These are phyloP conservation scores for Drechslerella dactyloides DNA, from an alignment of 2,329 filamentous ascomycete genomes.

Conservation along the genomic window DNA sequence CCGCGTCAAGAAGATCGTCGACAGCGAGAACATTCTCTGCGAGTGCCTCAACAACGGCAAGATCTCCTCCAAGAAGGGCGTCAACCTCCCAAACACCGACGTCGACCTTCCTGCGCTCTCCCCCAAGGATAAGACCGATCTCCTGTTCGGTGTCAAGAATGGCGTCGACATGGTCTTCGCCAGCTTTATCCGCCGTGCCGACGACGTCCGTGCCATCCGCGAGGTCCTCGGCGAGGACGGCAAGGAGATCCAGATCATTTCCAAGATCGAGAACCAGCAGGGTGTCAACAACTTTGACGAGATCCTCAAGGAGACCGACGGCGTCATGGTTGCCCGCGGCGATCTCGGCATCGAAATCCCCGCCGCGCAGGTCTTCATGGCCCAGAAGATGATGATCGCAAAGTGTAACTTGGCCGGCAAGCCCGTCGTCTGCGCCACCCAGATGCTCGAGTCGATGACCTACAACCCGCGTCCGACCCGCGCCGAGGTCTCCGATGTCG, in stretches of 20 bases:
- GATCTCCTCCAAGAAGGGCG: conserved; percentile 98
- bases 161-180: conserved; percentile 99
- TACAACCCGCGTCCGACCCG: conserved; percentile 98
- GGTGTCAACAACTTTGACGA: conserved; percentile 99
- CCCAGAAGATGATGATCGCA: conserved; percentile 99
- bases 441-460: conserved; percentile 99
- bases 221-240: conserved; percentile 87
- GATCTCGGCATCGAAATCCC: conserved; percentile 98
- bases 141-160: conserved; percentile 97
- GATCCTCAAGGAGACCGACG: conserved; percentile 93
- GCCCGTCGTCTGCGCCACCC: conserved; percentile 97
- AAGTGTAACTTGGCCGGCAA: conserved; percentile 99
- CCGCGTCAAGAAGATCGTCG: conserved; percentile 83
- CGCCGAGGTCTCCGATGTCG: conserved; percentile 97
- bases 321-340: conserved; percentile 99
- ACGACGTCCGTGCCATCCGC: conserved; percentile 92
- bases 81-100: conserved; percentile 98
- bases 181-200: conserved; percentile 92
- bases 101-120: conserved; percentile 96
- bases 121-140: conserved; percentile 95
- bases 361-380: conserved; percentile 96
- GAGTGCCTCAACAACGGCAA: conserved; percentile 95
- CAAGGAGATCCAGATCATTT: conserved; percentile 97
- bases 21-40: conserved; percentile 86
- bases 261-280: conserved; percentile 99